Evolutionary conservation across 495 filamentous ascomycete species (phyloP).

Genomic region (Penicillium canariense): DNA sequence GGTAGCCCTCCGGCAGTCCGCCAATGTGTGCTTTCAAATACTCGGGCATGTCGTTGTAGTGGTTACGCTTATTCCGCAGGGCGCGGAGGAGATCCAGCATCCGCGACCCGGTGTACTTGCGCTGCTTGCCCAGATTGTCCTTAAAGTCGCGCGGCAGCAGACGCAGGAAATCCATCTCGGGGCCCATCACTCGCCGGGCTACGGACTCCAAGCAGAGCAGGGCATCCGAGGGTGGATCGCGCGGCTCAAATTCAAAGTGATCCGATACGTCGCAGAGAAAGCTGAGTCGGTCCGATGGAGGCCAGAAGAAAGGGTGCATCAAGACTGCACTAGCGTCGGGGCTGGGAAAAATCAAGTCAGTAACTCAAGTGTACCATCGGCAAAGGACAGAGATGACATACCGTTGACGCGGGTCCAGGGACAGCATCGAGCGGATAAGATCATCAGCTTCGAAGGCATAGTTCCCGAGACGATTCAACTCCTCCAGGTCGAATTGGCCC

Average conservation of each 20-base stretch:
- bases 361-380: neutral
- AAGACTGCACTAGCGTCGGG: constrained; percentile 75
- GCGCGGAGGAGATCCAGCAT: constrained; percentile 87
- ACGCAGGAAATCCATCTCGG: constrained; percentile 71
- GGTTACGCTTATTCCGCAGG: constrained; percentile 91
- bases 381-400: constrained; percentile 21
- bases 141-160: constrained; percentile 75
- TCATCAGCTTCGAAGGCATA: constrained; percentile 84
- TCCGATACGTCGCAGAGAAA: constrained; percentile 95
- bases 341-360: constrained; percentile 23
- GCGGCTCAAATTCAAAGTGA: constrained; percentile 87
- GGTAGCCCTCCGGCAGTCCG: constrained; percentile 76
- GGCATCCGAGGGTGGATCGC: constrained; percentile 69
- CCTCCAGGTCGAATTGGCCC: constrained; percentile 69
- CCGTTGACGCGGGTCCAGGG: constrained; percentile 64
- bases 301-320: constrained; percentile 96
- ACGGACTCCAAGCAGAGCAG: constrained; percentile 63
- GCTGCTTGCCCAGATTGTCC: constrained; percentile 85
- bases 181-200: constrained; percentile 51
- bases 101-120: constrained; percentile 83
- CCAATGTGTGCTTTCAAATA: constrained; percentile 75
- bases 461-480: constrained; percentile 69
- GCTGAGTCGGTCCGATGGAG: constrained; percentile 74
- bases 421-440: constrained; percentile 80
- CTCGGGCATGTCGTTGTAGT: constrained; percentile 88